phyloP scores from a whole-genome alignment of 257 asterid genomes.

The Haberlea rhodopensis region DNA sequence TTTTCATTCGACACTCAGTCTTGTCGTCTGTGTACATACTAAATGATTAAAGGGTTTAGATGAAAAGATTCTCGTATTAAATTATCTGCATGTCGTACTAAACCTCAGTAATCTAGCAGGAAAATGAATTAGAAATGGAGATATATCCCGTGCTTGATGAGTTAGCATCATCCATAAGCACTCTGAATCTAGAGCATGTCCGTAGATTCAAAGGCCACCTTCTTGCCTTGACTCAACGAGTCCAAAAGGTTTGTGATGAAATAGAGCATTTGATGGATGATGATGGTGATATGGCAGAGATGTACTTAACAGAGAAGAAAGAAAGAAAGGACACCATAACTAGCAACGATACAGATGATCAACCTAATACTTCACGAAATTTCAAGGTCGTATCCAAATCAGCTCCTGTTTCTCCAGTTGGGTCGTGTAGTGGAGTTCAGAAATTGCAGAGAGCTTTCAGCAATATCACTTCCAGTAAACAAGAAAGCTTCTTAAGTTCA shows the following conservation, averaged over 20 bases:
- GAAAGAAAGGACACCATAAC: slow-evolving; percentile 60
- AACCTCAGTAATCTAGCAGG: slow-evolving; percentile 54
- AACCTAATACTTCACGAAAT: slow-evolving; percentile 33
- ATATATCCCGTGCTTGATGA: slow-evolving; percentile 93
- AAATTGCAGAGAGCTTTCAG: slow-evolving; percentile 82
- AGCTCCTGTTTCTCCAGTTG: slow-evolving; percentile 84
- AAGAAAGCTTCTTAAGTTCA: slow-evolving; percentile 76
- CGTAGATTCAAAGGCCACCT: slow-evolving; percentile 95
- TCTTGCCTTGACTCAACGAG: slow-evolving; percentile 92
- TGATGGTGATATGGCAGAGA: slow-evolving; percentile 99
- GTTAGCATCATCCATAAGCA: slow-evolving; percentile 81
- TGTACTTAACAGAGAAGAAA: slow-evolving; percentile 96
- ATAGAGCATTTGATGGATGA: slow-evolving; percentile 97
- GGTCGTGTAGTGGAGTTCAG: slow-evolving; percentile 51
- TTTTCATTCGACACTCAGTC: not conserved
- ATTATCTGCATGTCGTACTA: not conserved
- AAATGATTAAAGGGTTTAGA: slow-evolving; percentile 6
- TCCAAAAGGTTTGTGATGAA: slow-evolving; percentile 95
- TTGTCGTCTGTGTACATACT: not conserved
- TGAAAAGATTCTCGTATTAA: not conserved
- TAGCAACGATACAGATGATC: slow-evolving; percentile 46
- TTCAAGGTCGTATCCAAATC: slow-evolving; percentile 50
- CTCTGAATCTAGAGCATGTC: slow-evolving; percentile 90
- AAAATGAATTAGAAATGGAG: slow-evolving; percentile 82
- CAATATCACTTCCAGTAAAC: slow-evolving; percentile 71